A percentile compares a stretch with the other conserved stretches of the same genome.
These are phyloP conservation scores for Berberis thunbergii DNA, from an alignment of 164 flowering plant genomes.

Conservation along the genomic window DNA sequence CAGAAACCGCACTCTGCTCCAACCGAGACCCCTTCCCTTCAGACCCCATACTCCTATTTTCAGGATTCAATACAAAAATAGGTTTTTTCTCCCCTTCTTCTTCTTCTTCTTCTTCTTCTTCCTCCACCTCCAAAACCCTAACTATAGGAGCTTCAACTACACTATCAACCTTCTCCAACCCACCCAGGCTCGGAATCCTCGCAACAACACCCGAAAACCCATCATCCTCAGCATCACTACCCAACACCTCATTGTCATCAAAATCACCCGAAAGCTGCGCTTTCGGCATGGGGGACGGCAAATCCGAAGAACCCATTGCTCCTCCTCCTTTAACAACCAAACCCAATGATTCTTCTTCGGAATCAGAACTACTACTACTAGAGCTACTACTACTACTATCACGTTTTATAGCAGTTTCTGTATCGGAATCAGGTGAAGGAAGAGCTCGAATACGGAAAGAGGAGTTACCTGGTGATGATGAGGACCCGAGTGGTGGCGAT, in stretches of 20 bases:
- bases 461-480: conserved; percentile 2
- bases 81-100: too few species aligned
- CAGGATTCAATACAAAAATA: too few species aligned
- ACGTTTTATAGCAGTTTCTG: neutral
- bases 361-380: neutral
- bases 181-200: neutral
- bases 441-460: neutral
- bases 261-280: too few species aligned
- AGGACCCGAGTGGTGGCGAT: too few species aligned
- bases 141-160: neutral
- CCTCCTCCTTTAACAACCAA: too few species aligned
- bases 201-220: neutral
- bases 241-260: neutral
- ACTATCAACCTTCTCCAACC: neutral
- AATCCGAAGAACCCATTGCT: neutral
- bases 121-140: neutral
- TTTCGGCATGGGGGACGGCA: neutral
- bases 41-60: too few species aligned
- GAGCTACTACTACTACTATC: neutral
- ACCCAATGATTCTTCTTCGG: too few species aligned
- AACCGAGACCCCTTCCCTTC: too few species aligned
- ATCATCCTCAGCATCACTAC: neutral
- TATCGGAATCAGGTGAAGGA: neutral
- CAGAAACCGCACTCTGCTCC: too few species aligned
- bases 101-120: too few species aligned